Evolutionary conservation across 192 early-diverging fungal genomes (phyloP), one percentile per base, ranked within the genome.

Genomic region (Backusella macrospora): DNA sequence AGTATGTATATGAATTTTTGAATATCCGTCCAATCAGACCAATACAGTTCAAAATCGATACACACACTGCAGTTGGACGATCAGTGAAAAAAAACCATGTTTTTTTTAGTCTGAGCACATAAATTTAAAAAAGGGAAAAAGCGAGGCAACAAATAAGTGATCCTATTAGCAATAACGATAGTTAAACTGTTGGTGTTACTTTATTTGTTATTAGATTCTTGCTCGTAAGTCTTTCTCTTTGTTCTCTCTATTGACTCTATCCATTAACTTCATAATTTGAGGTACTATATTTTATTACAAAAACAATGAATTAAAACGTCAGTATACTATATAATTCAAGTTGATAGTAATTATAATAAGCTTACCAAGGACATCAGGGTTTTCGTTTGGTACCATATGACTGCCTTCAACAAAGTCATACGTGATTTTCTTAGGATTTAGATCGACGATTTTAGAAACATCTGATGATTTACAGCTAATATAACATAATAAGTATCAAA

Each of bases 301-400:
- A 26, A 62, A 0, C 4, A 29, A 0, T 62, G 39, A 29, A 10
- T 15, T 45, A 14, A 13, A 34, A 15, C 10, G 38, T 29, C 9
- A 3, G 2, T 38, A 29, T 42, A 14, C 23, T 18, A 47, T 10
- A 10, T n/a, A 43, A 47, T 43, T 2, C 29, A 34, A 34, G 29
- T 34, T 34, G 29, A 38, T 3, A 23, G n/a, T 26, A 23, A 48
- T 16, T 5, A 73, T 8, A 34, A 45, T 14, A 39, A 6, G 34
- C 72, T 76, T 79, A 85, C 84, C 76, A n/a, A 76, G 73, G 10
- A 69, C 43, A 18, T 81, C 70, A 12, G 81, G 81, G 10, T 82
- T 68, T 70, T 85, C 84, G 49, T 81, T 71, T 45, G 74, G 76
- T 14, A 83, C 29, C 75, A 85, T 78, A n/a, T 85, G 84, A 21